A percentile compares a stretch with the other conserved stretches of the same genome.
Conservation (phyloP, 441 rosid species). For the Biscutella laevigata region DNA sequence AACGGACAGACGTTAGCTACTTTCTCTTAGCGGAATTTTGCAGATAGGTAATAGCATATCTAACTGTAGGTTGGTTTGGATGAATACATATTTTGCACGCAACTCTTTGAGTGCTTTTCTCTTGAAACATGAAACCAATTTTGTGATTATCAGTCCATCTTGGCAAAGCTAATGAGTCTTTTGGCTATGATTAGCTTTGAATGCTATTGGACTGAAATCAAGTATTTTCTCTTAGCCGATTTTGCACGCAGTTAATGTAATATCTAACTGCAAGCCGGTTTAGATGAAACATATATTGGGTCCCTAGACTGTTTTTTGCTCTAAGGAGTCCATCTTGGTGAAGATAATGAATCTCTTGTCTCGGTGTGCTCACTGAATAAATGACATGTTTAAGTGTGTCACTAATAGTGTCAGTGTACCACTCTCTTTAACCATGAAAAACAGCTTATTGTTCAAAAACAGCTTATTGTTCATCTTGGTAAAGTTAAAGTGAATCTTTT, state of each 20-base stretch:
- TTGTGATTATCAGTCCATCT: slow-evolving; percentile 20
- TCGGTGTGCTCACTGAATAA: neutral
- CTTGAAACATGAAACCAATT: neutral
- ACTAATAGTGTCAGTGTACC: neutral
- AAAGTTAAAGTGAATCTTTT: slow-evolving; percentile 12
- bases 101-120: neutral
- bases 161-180: slow-evolving; percentile 22
- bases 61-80: slow-evolving; percentile 1
- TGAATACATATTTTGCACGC: neutral
- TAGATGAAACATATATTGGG: slow-evolving; percentile 13
- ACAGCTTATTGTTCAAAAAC: no score
- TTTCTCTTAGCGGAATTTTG: slow-evolving; percentile 17
- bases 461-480: slow-evolving; percentile 39
- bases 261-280: slow-evolving; percentile 18
- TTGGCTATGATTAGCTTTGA: slow-evolving; percentile 42
- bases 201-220: slow-evolving; percentile 44
- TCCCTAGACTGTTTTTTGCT: neutral
- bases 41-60: neutral
- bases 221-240: slow-evolving; percentile 12
- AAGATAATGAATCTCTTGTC: neutral
- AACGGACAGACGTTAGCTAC: slow-evolving; percentile 26
- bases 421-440: neutral
- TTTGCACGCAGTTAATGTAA: slow-evolving; percentile 13
- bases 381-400: neutral
- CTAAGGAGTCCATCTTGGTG: neutral